Evolutionary conservation across 176 grass and related monocot species (phyloP), one percentile per base, ranked within the genome.

Genomic region (Bothriochloa decipiens): DNA sequence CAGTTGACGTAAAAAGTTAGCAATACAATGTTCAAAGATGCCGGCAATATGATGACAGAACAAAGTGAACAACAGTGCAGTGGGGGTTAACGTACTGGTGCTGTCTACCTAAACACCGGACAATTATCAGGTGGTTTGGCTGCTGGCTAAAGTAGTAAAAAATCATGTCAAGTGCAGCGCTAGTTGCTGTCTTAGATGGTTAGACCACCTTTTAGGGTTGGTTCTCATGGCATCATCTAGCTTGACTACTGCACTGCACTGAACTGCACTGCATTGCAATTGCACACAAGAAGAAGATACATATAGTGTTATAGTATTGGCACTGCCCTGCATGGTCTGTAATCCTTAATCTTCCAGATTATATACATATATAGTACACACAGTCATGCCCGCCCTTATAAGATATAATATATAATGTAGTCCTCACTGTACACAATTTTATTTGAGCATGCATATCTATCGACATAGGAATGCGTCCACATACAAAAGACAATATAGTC

Each of bases 201-300:
- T 81, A 70, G 79, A 81, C 11, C 70, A 77, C 8, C 77, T 81
- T 82, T 72, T 90, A 90, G 72, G 86, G 77, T 85, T 82, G 84
- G 80, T 78, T 81, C 46, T 72, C 72, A 83, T 82, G 72, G 57
- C 85, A 81, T 80, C 33, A 81, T 80, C 33, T 92, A 89, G 70
- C 83, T 65, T 92, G 90, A 89, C 87, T 65, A 80, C 29, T 45
- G 58, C 39, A 11, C 66, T 50, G 7, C 42, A 35, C 33, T 36
- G 35, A 1, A 32, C 29, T 32, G 29, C 29, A 32, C 2, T 32
- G 29, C 29, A 49, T 40, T 68, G 26, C 25, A 47, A 47, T 62
- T 62, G 58, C 58, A 26, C 23, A 62, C 58, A 26, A 26, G n/a
- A n/a, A n/a, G n/a, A 25, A 60, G 57, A 60, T 11, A 60, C 10